Evolutionary conservation across 768 basidiomycete species (phyloP).

Genomic region (Lepiota venenata): DNA sequence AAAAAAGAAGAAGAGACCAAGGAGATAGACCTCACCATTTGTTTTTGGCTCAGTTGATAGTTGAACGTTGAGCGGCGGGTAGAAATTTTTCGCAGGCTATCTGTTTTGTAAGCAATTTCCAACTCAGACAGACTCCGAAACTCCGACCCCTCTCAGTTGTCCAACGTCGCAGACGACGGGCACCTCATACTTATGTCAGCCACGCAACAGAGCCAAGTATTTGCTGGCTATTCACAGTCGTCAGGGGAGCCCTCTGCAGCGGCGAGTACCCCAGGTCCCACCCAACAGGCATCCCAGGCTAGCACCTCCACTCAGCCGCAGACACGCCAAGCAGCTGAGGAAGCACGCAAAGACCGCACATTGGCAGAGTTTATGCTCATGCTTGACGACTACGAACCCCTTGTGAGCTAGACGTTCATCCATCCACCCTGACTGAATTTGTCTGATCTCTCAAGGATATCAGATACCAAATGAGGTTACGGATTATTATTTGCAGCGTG

Average conservation of each 20-base stretch:
- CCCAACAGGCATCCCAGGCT: slow-evolving; percentile 24
- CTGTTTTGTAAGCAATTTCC: slow-evolving; percentile 14
- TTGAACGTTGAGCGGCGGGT: background rate
- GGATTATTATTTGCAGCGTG: slow-evolving; percentile 93
- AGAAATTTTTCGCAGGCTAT: background rate
- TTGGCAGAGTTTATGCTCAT: slow-evolving; percentile 92
- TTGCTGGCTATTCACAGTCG: slow-evolving; percentile 1
- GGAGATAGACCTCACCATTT: slow-evolving; percentile 25
- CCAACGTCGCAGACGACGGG: slow-evolving; percentile 12
- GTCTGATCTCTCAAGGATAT: background rate
- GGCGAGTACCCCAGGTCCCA: slow-evolving; percentile 11
- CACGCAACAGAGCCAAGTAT: slow-evolving; percentile 22
- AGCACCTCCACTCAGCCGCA: slow-evolving; percentile 35
- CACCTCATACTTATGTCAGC: slow-evolving; percentile 27
- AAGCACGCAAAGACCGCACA: slow-evolving; percentile 85
- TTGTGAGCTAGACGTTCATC: slow-evolving; percentile 46
- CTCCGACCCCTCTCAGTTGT: slow-evolving; percentile 24
- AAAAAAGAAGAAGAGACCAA: too few species aligned
- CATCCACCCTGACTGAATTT: background rate
- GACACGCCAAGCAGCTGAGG: slow-evolving; percentile 70
- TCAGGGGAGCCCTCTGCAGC: slow-evolving; percentile 16
- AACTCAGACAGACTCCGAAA: slow-evolving; percentile 27
- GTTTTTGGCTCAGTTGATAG: too few species aligned
- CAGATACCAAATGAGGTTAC: slow-evolving; percentile 98
- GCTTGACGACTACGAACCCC: slow-evolving; percentile 95